phyloP scores from a whole-genome alignment of 2,329 filamentous ascomycete genomes.

The Ilyonectria sp. region DNA sequence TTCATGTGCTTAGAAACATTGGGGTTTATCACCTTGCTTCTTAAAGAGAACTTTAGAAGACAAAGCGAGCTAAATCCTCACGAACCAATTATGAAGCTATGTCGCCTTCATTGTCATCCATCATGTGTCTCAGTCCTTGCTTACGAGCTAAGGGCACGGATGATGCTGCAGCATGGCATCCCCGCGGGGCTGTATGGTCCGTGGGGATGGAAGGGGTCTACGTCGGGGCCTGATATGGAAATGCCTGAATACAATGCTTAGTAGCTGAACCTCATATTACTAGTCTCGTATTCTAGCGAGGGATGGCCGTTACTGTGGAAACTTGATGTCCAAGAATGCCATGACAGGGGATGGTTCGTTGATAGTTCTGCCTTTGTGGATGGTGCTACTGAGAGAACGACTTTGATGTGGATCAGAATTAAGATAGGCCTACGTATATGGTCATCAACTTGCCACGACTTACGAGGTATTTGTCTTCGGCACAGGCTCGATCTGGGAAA shows the following conservation, averaged over 20 bases:
- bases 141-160: constrained; percentile 9
- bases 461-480: background rate
- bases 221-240: background rate
- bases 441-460: background rate
- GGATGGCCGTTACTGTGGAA: background rate
- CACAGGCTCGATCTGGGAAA: background rate
- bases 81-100: background rate
- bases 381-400: background rate
- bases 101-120: background rate
- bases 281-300: background rate
- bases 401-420: background rate
- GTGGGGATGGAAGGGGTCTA: background rate
- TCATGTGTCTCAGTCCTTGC: constrained; percentile 8
- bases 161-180: constrained; percentile 2
- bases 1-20: background rate
- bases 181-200: background rate
- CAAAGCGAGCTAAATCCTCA: too few relatives aligned
- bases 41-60: background rate
- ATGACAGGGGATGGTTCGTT: background rate
- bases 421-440: background rate
- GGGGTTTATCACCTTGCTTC: background rate
- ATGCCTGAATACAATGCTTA: background rate
- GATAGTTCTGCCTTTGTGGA: background rate
- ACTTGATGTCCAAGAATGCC: background rate
- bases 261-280: background rate